These are phyloP conservation scores for Hura crepitans DNA, from an alignment of 441 rosid species.

Conservation along the genomic window DNA sequence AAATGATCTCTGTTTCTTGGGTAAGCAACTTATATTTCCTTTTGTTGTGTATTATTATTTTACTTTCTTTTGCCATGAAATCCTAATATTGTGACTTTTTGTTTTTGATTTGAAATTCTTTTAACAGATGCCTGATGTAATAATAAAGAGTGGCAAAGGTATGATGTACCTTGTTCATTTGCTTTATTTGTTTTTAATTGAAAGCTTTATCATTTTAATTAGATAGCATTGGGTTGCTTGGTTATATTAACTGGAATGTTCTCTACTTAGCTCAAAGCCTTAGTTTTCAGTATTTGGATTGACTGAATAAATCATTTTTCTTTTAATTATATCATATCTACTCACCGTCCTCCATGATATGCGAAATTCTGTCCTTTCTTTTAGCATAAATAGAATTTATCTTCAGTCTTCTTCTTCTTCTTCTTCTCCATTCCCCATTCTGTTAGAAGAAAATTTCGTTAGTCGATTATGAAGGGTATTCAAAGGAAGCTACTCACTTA, in stretches of 20 bases:
- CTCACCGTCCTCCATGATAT: not conserved
- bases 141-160: slow-evolving; percentile 61
- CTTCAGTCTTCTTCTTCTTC: not conserved
- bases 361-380: not conserved
- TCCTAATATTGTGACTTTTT: not conserved
- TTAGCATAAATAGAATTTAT: not conserved
- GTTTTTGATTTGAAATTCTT: slow-evolving; percentile 10
- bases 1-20: slow-evolving; percentile 61
- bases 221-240: not conserved
- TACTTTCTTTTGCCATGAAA: not conserved
- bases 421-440: not conserved
- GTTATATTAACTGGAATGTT: not conserved
- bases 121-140: slow-evolving; percentile 60
- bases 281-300: not conserved
- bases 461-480: not conserved
- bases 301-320: too few relatives aligned
- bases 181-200: slow-evolving; percentile 2
- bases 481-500: not conserved
- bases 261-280: not conserved
- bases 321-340: not conserved
- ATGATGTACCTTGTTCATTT: slow-evolving; percentile 1
- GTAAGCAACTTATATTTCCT: slow-evolving; percentile 36
- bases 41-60: not conserved
- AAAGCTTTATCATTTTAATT: not conserved
- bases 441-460: not conserved